Conservation (phyloP, 202 grass and related monocot genomes). For the Musa balbisiana region DNA sequence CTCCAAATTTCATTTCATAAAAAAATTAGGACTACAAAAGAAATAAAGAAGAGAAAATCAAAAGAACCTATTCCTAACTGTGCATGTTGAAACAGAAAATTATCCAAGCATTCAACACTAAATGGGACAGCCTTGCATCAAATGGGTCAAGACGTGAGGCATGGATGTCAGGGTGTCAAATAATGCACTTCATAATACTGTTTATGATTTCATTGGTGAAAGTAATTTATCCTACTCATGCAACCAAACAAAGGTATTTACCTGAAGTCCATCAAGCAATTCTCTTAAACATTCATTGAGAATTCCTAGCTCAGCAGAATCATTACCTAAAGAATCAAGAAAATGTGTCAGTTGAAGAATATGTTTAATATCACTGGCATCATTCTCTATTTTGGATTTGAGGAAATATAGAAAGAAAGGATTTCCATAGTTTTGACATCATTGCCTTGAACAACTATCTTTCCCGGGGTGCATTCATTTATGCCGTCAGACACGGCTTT, state of each 20-base stretch:
- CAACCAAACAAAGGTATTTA: constrained; percentile 12
- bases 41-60: not conserved
- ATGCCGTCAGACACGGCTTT: constrained; percentile 7
- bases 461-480: constrained; percentile 21
- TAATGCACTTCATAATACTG: too few relatives aligned
- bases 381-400: too few relatives aligned
- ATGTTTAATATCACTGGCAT: not conserved
- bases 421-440: constrained; percentile 17
- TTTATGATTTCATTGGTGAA: not conserved
- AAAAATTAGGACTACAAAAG: not conserved
- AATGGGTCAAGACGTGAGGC: too few relatives aligned
- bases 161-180: too few relatives aligned
- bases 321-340: constrained; percentile 33
- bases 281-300: constrained; percentile 68
- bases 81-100: not conserved
- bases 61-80: not conserved
- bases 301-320: constrained; percentile 43
- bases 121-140: too few relatives aligned
- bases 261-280: constrained; percentile 81
- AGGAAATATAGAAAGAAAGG: too few relatives aligned
- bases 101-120: not conserved
- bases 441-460: constrained; percentile 31
- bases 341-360: constrained; percentile 14
- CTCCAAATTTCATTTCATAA: too few relatives aligned
- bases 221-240: not conserved